These are phyloP conservation scores for Paraphaeosphaeria sporulosa DNA, from an alignment of 2,329 filamentous ascomycete genomes.

Conservation along the genomic window DNA sequence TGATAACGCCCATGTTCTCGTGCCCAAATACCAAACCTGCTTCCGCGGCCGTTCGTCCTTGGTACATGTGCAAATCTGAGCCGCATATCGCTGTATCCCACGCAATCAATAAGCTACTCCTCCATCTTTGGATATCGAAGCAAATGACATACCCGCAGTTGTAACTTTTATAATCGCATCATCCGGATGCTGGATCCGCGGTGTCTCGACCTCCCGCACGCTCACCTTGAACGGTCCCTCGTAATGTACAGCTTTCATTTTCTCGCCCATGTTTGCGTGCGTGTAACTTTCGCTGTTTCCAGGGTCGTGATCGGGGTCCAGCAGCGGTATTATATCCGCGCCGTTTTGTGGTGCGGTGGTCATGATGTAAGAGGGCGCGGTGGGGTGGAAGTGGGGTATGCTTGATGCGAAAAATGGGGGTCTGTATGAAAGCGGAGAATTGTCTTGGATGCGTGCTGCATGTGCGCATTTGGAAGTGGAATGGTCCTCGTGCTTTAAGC, in stretches of 20 bases:
- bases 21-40: slow-evolving; percentile 69
- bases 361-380: slow-evolving; percentile 5
- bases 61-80: slow-evolving; percentile 66
- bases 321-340: slow-evolving; percentile 18
- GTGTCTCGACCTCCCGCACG: slow-evolving; percentile 66
- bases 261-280: slow-evolving; percentile 29
- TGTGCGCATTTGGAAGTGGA: neutral
- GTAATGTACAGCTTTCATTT: slow-evolving; percentile 71
- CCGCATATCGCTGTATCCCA: slow-evolving; percentile 59
- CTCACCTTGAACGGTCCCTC: slow-evolving; percentile 68
- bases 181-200: slow-evolving; percentile 69
- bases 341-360: neutral
- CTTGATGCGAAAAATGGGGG: neutral
- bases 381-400: slow-evolving; percentile 4
- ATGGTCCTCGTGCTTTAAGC: neutral
- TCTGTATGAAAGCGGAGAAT: neutral
- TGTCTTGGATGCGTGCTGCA: neutral
- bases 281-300: slow-evolving; percentile 10
- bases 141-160: slow-evolving; percentile 57
- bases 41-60: slow-evolving; percentile 69
- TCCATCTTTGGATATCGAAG: neutral
- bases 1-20: slow-evolving; percentile 68
- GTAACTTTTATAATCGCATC: slow-evolving; percentile 72
- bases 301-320: slow-evolving; percentile 20
- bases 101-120: neutral